These are phyloP conservation scores for Alternaria atra DNA, from an alignment of 2,329 filamentous ascomycete genomes.

Conservation along the genomic window DNA sequence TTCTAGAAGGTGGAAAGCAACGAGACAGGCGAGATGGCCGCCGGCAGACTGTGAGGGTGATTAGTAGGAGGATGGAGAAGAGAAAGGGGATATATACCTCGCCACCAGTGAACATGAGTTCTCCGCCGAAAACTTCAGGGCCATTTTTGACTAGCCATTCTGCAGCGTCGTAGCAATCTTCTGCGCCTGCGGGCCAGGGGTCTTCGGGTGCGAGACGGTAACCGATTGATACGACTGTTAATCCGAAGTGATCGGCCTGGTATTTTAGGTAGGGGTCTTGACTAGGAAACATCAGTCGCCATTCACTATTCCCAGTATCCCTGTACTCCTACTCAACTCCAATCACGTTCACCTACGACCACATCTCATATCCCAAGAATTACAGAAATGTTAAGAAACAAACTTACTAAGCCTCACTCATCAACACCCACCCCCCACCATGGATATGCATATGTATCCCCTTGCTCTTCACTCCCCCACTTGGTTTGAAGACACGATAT, in stretches of 20 bases:
- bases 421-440: conserved; percentile 60
- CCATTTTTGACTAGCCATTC: conserved; percentile 63
- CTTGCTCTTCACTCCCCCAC: conserved; percentile 55
- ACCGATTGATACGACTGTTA: conserved; percentile 64
- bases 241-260: conserved; percentile 59
- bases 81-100: conserved; percentile 43
- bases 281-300: conserved; percentile 31
- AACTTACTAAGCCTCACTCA: conserved; percentile 45
- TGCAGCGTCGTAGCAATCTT: conserved; percentile 67
- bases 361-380: too few relatives aligned
- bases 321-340: too few relatives aligned
- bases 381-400: background rate
- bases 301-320: background rate
- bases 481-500: conserved; percentile 62
- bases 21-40: conserved; percentile 59
- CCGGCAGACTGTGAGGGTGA: conserved; percentile 56
- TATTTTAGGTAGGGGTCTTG: conserved; percentile 60
- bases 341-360: too few relatives aligned
- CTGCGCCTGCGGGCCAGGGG: conserved; percentile 62
- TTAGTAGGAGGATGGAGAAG: background rate
- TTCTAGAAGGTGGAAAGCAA: conserved; percentile 59
- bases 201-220: conserved; percentile 69
- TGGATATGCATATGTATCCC: conserved; percentile 66
- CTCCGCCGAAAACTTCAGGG: conserved; percentile 53
- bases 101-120: conserved; percentile 54